A percentile compares a stretch with the other conserved stretches of the same genome.
These are phyloP conservation scores for Onygena corvina DNA, from an alignment of 2,329 filamentous ascomycete genomes.

Conservation along the genomic window DNA sequence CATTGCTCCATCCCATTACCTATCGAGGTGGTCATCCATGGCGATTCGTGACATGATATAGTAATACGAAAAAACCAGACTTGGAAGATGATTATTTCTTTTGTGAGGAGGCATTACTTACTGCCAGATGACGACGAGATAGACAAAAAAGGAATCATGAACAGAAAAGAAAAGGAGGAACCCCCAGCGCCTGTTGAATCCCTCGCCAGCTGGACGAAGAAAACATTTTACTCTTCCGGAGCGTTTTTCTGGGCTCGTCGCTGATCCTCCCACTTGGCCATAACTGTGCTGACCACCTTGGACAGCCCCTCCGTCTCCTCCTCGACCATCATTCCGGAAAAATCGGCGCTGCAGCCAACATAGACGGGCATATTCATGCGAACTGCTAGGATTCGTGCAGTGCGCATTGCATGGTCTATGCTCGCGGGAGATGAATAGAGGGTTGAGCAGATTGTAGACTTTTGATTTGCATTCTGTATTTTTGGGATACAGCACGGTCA, in stretches of 20 bases:
- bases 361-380: conserved; percentile 67
- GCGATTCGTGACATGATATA: too few species aligned
- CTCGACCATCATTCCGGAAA: conserved; percentile 69
- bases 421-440: conserved; percentile 62
- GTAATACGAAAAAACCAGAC: neutral
- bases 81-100: neutral
- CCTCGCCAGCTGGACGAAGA: too few species aligned
- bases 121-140: neutral
- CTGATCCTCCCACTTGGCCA: conserved; percentile 36
- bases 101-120: neutral
- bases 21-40: too few species aligned
- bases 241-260: neutral
- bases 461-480: conserved; percentile 32
- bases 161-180: neutral
- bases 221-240: neutral
- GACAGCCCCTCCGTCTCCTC: conserved; percentile 89
- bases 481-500: neutral
- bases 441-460: conserved; percentile 57
- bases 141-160: conserved; percentile 2
- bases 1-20: neutral
- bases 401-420: conserved; percentile 72
- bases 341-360: conserved; percentile 75
- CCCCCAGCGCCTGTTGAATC: neutral
- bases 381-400: conserved; percentile 72
- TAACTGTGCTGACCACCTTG: conserved; percentile 58